Evolutionary conservation across 768 basidiomycete genomes (phyloP).

Genomic region (Pleurotus eryngii): DNA sequence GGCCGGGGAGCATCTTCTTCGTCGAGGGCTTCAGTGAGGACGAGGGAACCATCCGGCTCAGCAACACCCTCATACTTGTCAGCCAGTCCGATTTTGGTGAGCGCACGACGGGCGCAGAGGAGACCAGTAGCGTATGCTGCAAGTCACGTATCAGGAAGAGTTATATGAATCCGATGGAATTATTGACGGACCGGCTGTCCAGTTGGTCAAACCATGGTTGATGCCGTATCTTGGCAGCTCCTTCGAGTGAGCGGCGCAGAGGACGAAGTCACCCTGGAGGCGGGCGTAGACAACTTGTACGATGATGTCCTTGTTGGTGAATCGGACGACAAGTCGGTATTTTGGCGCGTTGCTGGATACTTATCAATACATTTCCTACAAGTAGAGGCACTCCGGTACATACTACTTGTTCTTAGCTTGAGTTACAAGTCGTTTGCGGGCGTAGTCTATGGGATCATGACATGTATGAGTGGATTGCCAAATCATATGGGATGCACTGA

Average conservation of each 20-base stretch:
- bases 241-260: conserved; percentile 81
- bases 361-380: not conserved
- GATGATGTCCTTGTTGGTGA: conserved; percentile 97
- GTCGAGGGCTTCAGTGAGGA: conserved; percentile 80
- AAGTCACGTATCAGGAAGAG: not conserved
- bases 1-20: conserved; percentile 94
- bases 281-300: conserved; percentile 96
- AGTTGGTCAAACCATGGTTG: conserved; percentile 97
- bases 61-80: conserved; percentile 96
- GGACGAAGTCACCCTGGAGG: conserved; percentile 93
- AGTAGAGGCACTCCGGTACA: conserved; percentile 18
- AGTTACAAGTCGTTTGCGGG: conserved; percentile 92
- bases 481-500: conserved; percentile 30
- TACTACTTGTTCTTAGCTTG: conserved; percentile 99
- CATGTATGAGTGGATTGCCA: not conserved
- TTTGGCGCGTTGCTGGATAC: conserved; percentile 82
- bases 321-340: conserved; percentile 97
- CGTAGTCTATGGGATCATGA: conserved; percentile 66
- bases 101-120: conserved; percentile 89
- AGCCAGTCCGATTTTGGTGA: conserved; percentile 92
- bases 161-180: not conserved
- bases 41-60: conserved; percentile 86
- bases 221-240: conserved; percentile 97
- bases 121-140: conserved; percentile 96
- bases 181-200: conserved; percentile 76